Evolutionary conservation across 2,329 filamentous ascomycete species (phyloP), one percentile per base, ranked within the genome.

Genomic region (Zasmidium angulare): DNA sequence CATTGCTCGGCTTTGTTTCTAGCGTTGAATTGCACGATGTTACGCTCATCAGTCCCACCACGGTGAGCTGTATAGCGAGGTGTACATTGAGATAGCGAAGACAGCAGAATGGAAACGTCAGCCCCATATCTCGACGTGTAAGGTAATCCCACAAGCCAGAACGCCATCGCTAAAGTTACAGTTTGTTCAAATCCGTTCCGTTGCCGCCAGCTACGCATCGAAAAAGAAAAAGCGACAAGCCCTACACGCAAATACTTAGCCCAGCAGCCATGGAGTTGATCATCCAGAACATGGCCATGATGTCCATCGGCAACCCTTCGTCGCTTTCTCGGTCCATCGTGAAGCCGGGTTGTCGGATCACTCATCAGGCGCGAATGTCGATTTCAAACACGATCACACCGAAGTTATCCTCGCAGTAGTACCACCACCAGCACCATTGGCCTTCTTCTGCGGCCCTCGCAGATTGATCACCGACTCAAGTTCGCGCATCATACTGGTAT

Each of bases 401-500:
- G 51, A 54, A 0, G 57, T 59, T 9, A 59, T 59, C 48, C 57
- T 55, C 12, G 47, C 47, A 26, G 51, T n/a, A n/a, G n/a, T n/a
- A n/a, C n/a, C 3, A 40, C 61, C 61, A 43, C 36, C n/a, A 20
- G 54, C 12, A 22, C 62, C 62, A 54, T 63, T 62, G 6, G 55
- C 20, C 20, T 21, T 48, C 6, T 40, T 29, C 40, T 62, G 62
- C 60, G 64, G 64, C 19, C 59, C 59, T 21, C 62, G 49, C 29
- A 74, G 55, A 29, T 69, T 73, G 55, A 98, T 96, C 61, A 99
- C 86, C 63, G 90, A 93, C 78, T 97, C 91, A 59, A 99, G 81
- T 77, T 99, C 95, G 63, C 89, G 87, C 63, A 99, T 83, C 91
- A 99, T 96, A 67, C 89, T 91, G 47, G 87, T 90, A 63, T 87